Conservation (phyloP, 2,329 filamentous ascomycete genomes). For the Hypoxylon sp. region DNA sequence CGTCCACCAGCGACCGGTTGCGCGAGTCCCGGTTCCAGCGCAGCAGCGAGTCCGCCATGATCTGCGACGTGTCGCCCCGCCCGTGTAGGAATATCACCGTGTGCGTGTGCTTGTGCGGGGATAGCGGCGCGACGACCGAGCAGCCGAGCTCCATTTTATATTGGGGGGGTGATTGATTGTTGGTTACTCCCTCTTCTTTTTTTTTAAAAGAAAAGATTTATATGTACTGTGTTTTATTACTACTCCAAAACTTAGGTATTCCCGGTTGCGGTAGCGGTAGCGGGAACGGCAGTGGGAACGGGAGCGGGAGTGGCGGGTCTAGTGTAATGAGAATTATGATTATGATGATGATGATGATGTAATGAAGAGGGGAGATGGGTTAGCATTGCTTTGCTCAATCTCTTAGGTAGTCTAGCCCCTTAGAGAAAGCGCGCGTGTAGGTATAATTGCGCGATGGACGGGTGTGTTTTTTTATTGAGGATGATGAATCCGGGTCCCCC, state of each 20-base stretch:
- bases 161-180: neutral
- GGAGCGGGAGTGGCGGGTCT: neutral
- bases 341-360: neutral
- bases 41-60: constrained; percentile 54
- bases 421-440: neutral
- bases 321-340: neutral
- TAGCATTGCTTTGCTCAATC: neutral
- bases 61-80: constrained; percentile 59
- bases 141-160: constrained; percentile 43
- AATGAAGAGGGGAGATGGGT: neutral
- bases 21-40: constrained; percentile 53
- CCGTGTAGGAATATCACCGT: constrained; percentile 64
- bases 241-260: neutral
- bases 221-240: neutral
- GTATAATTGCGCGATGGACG: neutral
- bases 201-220: too few relatives aligned
- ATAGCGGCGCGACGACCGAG: constrained; percentile 39
- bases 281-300: neutral
- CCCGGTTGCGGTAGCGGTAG: neutral
- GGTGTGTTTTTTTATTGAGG: neutral
- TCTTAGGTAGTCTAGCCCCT: neutral
- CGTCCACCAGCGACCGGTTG: constrained; percentile 55
- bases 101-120: constrained; percentile 60
- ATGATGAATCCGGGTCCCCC: neutral
- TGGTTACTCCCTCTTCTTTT: neutral